These are phyloP conservation scores for Colletotrichum gigasporum DNA, from an alignment of 2,329 filamentous ascomycete species.

Conservation along the genomic window DNA sequence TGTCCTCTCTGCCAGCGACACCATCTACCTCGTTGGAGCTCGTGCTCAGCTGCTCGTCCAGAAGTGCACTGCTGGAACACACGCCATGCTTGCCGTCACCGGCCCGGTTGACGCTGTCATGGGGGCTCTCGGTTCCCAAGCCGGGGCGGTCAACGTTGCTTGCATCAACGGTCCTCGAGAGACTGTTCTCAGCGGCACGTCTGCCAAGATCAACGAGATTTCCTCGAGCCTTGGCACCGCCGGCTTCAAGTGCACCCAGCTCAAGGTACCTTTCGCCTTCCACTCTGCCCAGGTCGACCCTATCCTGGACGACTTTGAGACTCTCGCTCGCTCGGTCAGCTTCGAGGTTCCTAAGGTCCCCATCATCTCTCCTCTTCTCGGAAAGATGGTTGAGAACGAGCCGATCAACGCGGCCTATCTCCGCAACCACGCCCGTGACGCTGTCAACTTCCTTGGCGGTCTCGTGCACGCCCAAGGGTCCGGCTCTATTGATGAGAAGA, in stretches of 20 bases:
- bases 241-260: conserved; percentile 53
- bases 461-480: conserved; percentile 62
- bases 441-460: conserved; percentile 72
- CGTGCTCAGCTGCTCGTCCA: conserved; percentile 73
- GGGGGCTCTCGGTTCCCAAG: conserved; percentile 57
- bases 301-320: conserved; percentile 67
- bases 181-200: conserved; percentile 71
- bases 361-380: conserved; percentile 73
- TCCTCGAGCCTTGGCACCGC: conserved; percentile 44
- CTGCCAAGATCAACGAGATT: conserved; percentile 53
- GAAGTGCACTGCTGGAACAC: conserved; percentile 72
- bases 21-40: conserved; percentile 75
- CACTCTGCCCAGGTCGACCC: conserved; percentile 63
- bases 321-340: conserved; percentile 47
- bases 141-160: conserved; percentile 60
- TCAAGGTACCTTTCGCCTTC: conserved; percentile 63
- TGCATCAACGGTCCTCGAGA: conserved; percentile 82
- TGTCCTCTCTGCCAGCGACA: conserved; percentile 75
- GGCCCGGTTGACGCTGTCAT: conserved; percentile 61
- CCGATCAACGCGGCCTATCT: conserved; percentile 67
- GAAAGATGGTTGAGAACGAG: conserved; percentile 60
- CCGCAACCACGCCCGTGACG: conserved; percentile 66
- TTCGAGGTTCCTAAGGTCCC: conserved; percentile 61
- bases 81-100: conserved; percentile 65
- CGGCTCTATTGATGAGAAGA: conserved; percentile 67